These are phyloP conservation scores for Leccinum cinnamomeum DNA, from an alignment of 1,284 basidiomycete genomes.

Conservation along the genomic window DNA sequence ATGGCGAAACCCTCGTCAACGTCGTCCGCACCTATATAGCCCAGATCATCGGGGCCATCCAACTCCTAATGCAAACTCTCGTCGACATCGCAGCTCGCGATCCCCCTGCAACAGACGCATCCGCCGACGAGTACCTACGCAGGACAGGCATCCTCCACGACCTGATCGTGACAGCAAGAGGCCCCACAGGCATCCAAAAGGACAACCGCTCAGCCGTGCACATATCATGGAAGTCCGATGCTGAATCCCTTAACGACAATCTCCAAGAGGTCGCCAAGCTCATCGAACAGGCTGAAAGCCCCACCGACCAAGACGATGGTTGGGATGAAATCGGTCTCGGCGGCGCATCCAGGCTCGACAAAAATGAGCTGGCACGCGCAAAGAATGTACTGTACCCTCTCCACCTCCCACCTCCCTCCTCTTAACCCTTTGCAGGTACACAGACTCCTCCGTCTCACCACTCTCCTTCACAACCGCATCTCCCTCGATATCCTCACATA, in stretches of 20 bases:
- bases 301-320: slow-evolving; percentile 45
- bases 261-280: slow-evolving; percentile 58
- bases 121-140: slow-evolving; percentile 55
- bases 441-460: slow-evolving; percentile 55
- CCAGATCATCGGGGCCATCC: slow-evolving; percentile 49
- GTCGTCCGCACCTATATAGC: slow-evolving; percentile 46
- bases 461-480: slow-evolving; percentile 63
- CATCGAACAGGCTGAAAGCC: slow-evolving; percentile 40
- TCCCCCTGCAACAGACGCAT: slow-evolving; percentile 12
- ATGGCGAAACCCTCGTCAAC: slow-evolving; percentile 56
- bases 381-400: slow-evolving; percentile 45
- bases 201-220: slow-evolving; percentile 62
- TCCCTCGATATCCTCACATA: slow-evolving; percentile 47
- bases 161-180: slow-evolving; percentile 54
- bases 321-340: slow-evolving; percentile 67
- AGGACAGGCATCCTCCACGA: slow-evolving; percentile 66
- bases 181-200: slow-evolving; percentile 47
- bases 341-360: slow-evolving; percentile 35
- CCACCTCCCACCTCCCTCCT: not conserved
- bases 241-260: slow-evolving; percentile 60
- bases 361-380: slow-evolving; percentile 47
- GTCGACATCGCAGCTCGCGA: slow-evolving; percentile 21
- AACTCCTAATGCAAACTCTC: slow-evolving; percentile 44
- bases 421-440: slow-evolving; percentile 45
- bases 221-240: slow-evolving; percentile 55